A percentile compares a stretch with the other conserved stretches of the same genome.
Conservation (phyloP, 2,329 filamentous ascomycete species). For the Lachnellula subtilissima region DNA sequence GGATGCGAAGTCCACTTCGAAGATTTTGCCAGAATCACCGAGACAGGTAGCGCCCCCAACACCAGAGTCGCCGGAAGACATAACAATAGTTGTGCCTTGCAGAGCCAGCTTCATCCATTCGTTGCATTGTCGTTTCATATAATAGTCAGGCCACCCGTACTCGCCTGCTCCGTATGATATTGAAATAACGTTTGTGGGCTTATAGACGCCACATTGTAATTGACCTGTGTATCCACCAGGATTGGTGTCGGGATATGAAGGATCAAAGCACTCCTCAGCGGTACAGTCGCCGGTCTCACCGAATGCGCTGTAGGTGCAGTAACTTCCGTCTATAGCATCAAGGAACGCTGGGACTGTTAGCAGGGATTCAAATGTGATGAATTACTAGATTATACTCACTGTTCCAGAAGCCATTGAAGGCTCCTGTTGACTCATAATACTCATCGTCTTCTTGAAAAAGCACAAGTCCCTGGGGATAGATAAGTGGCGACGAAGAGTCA, state of each 20-base stretch:
- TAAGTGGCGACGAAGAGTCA: constrained; percentile 41
- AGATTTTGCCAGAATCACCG: constrained; percentile 38
- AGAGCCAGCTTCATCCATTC: constrained; percentile 49
- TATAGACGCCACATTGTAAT: constrained; percentile 44
- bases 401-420: constrained; percentile 35
- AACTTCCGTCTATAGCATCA: constrained; percentile 44
- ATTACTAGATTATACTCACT: constrained; percentile 39
- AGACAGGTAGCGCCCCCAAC: constrained; percentile 37
- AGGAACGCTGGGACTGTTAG: constrained; percentile 44
- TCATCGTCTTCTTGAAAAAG: constrained; percentile 38
- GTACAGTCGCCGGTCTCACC: constrained; percentile 45
- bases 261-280: constrained; percentile 37
- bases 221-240: constrained; percentile 46
- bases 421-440: constrained; percentile 19
- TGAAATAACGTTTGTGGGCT: constrained; percentile 51
- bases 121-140: constrained; percentile 47
- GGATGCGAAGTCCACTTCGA: constrained; percentile 43
- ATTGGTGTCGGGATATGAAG: constrained; percentile 44
- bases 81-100: constrained; percentile 41
- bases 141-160: constrained; percentile 44
- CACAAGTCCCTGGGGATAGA: constrained; percentile 44
- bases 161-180: constrained; percentile 52
- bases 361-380: constrained; percentile 31
- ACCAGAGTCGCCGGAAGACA: constrained; percentile 43
- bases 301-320: constrained; percentile 45